Evolutionary conservation across 345 rosid genomes (phyloP), one percentile per base, ranked within the genome.

Genomic region (Erodium maritimum): DNA sequence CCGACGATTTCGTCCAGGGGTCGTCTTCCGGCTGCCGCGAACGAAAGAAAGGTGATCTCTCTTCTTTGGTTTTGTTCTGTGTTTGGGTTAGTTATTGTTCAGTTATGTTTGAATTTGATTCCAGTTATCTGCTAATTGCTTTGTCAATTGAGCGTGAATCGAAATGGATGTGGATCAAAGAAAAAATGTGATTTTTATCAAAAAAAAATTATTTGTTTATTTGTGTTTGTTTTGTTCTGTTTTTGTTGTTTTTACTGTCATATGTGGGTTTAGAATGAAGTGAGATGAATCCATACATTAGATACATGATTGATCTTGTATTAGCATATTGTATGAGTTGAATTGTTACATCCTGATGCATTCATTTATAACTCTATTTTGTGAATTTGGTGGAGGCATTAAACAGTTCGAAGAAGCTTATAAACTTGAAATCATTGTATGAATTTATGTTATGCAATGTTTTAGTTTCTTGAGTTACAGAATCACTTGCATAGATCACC

Each of bases 1-100:
- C 96, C 3, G 99, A 93, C 72, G 99, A 93, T 69, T 87, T 87
- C 59, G 94, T 93, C 58, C 78, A 95, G 22, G 99, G 96, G 19
- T 88, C 96, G 46, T 83, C 96, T 22, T 85, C 96, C 5, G 82
- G 91, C 54, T 63, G 54, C 72, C 87, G 98, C 34, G 94, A 93
- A 69, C 80, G 95, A 58, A 93, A 93, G 79, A 89, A 85, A 87
- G 95, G 99, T 93, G n/a, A n/a, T 60, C 8, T 29, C 8, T 33
- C 62, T 16, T 6, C 37, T 48, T 1, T 55, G 1, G 18, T 53
- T 62, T 19, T 0, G n/a, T 17, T 60, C 51, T 12, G n/a, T n/a
- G n/a, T n/a, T n/a, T n/a, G n/a, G n/a, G n/a, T 54, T 52, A 29
- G 58, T 52, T 55, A 23, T 23, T 21, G 50, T 16, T 46, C 45